phyloP scores from a whole-genome alignment of 2,329 filamentous ascomycete species.

The Neonectria punicea region DNA sequence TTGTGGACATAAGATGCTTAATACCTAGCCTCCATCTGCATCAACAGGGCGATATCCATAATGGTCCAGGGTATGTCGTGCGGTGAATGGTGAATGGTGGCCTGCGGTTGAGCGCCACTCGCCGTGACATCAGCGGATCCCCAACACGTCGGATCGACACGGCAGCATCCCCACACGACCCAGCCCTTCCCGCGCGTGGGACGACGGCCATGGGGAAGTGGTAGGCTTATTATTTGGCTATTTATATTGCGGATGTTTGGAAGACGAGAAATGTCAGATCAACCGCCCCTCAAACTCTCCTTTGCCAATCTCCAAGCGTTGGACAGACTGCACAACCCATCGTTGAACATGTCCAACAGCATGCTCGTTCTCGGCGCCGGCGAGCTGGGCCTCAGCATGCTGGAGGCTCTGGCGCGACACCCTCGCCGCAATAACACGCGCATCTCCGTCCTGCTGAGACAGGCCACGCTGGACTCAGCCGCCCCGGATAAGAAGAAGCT shows the following conservation, averaged over 20 bases:
- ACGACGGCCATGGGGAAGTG: slow-evolving; percentile 17
- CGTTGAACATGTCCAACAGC: slow-evolving; percentile 39
- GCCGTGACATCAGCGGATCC: slow-evolving; percentile 34
- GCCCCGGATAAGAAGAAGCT: slow-evolving; percentile 50
- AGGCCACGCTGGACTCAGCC: slow-evolving; percentile 54
- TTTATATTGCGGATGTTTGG: slow-evolving; percentile 26
- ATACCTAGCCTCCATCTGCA: not conserved
- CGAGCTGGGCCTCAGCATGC: slow-evolving; percentile 69
- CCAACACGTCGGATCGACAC: slow-evolving; percentile 27
- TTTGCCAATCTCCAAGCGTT: slow-evolving; percentile 39
- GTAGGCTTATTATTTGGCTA: slow-evolving; percentile 30
- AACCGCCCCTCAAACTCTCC: slow-evolving; percentile 40
- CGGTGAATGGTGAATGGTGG: slow-evolving; percentile 4
- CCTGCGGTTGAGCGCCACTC: slow-evolving; percentile 29
- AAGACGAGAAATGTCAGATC: slow-evolving; percentile 28
- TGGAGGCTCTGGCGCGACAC: slow-evolving; percentile 61
- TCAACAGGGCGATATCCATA: not conserved
- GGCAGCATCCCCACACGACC: slow-evolving; percentile 8
- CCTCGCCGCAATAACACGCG: slow-evolving; percentile 48
- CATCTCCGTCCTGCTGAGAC: slow-evolving; percentile 65
- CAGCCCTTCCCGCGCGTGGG: not conserved
- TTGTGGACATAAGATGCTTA: slow-evolving; percentile 18
- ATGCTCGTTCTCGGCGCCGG: slow-evolving; percentile 74
- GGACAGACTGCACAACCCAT: slow-evolving; percentile 37
- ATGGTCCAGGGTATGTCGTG: not conserved